Base-by-base conservation (phyloP, 73 alveolate species). In the Effrenium voratum region DNA sequence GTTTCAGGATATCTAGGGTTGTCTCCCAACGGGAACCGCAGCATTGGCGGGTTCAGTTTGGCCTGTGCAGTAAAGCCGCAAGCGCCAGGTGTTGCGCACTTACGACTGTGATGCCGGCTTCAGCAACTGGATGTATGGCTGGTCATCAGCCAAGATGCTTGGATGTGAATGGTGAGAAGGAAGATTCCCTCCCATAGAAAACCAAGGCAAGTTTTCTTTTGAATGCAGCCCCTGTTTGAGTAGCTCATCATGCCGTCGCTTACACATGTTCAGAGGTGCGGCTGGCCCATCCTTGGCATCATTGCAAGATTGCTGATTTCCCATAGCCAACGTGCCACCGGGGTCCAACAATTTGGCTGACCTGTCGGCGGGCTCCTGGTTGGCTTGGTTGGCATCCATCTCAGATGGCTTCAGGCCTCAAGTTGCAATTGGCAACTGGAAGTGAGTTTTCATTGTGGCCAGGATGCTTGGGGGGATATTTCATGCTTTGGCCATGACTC, bases 101-200 rank as follows among this genome's bases (percentile, higher is more conserved):
- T 79, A 79, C 44, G 90, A 79, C 68, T 79, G 90, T 44, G 66
- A 6, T 0, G 90, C 90, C 3, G 90, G 90, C 46, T n/a, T 79
- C n/a, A 12, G 28, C 46, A 79, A 79, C 90, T 79, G 90, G 90
- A 46, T 79, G 44, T 79, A 79, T 46, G 90, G 90, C 44, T 79
- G 90, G 90, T 79, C 90, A 30, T 40, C 15, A 13, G 90, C 90
- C 3, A 79, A 79, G 90, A 3, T 30, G 12, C 90, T 79, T 46
- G 66, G 46, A 15, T 12, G 50, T 5, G 10, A 43, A 1, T 57
- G 72, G 16, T 22, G 1, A 22, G 28, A 22, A 22, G 72, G 1
- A 22, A 57, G 28, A 57, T 30, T n/a, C 72, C 40, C 2, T 0
- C 36, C 38, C 10, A 38, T 2, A 24, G 81, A 32, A 70, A 70